A percentile compares a stretch with the other conserved stretches of the same genome.
phyloP scores from a whole-genome alignment of 208 protist species.

The Leishmania amazonensis region DNA sequence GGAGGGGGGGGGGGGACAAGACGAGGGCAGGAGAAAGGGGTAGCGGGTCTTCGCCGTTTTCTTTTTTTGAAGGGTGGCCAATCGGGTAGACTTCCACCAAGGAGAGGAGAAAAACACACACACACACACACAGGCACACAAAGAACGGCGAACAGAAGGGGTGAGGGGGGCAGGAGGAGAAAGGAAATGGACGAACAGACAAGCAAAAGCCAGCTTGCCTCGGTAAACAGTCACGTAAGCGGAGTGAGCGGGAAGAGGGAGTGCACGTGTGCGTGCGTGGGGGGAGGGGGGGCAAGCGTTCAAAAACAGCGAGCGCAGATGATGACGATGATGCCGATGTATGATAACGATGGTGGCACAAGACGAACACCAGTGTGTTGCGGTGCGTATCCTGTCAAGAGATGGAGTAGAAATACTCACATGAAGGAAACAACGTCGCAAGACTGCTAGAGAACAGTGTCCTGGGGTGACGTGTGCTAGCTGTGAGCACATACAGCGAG shows the following conservation, averaged over 20 bases:
- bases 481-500: neutral
- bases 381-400: neutral
- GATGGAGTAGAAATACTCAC: neutral
- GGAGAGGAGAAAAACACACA: neutral
- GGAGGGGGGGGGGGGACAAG: neutral
- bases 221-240: no score
- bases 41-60: no score
- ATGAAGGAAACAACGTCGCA: neutral
- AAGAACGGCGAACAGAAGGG: neutral
- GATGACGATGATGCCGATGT: neutral
- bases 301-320: neutral
- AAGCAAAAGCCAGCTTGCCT: neutral
- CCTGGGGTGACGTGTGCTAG: neutral
- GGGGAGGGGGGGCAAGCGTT: neutral
- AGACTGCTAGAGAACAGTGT: neutral
- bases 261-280: neutral
- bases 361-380: neutral
- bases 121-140: neutral
- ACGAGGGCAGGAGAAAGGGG: neutral
- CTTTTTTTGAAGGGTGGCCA: neutral
- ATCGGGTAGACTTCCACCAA: neutral
- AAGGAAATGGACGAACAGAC: neutral
- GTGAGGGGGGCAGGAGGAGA: neutral
- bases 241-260: neutral
- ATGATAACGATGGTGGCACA: neutral